Base-by-base conservation (phyloP, 2,329 filamentous ascomycete genomes). In the Dothistroma pini region DNA sequence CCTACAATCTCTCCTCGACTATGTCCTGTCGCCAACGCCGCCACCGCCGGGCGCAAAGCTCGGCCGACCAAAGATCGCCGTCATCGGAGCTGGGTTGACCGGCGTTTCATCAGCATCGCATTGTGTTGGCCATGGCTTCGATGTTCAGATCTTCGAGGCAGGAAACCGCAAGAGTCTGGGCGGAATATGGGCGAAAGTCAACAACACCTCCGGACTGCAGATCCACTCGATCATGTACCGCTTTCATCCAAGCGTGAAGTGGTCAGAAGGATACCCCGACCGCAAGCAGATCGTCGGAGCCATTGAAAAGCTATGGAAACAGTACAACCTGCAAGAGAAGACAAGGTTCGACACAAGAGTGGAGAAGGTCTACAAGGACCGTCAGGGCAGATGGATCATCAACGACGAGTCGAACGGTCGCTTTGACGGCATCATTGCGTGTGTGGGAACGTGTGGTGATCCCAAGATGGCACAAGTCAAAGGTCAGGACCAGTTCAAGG, bases 211-310 rank as follows among this genome's bases (percentile, higher is more conserved):
- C 0, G 86, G 89, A 16, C 82, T 96, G 0, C 90, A 95, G 70
- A 93, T 96, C 22, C 90, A 96, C 73, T 90, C 87, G 21, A 75
- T 93, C 60, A 95, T 95, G 90, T 96, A 93, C 74, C 85, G 91
- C 22, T 96, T 96, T 73, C 89, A 93, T 67, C 91, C 91, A 0
- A 89, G 88, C 0, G 85, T 96, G 1, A 81, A 84, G 63, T 96
- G 89, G 86, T 79, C 84, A 35, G 79, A 81, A 32, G 89, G 89
- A n/a, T 96, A 96, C 70, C 91, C 91, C 0, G 83, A 87, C 63
- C 86, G 89, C 54, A 78, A 88, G 65, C 86, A 93, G 74, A 95
- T 96, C 62, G 80, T 93, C 49, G 81, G 82, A 25, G 87, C 93
- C 71, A 86, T 95, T 11, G 81, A 81, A 19, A 76, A 86, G 62